Evolutionary conservation across 2,329 filamentous ascomycete genomes (phyloP), one percentile per base, ranked within the genome.

Genomic region (Plectosphaerella plurivora): DNA sequence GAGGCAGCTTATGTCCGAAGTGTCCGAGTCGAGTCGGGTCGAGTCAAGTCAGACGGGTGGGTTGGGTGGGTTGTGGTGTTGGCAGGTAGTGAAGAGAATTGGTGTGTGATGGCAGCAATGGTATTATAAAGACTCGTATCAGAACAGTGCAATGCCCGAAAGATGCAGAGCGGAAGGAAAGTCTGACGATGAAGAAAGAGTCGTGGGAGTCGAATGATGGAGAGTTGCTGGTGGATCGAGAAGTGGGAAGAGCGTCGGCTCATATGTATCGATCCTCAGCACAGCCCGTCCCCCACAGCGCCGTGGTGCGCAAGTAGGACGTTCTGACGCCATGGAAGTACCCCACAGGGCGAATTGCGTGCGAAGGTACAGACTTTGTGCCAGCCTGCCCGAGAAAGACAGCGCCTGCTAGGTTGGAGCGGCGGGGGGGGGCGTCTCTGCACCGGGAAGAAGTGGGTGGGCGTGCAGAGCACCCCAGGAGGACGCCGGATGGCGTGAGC

Each of bases 251-350:
- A 55, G 53, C 5, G 55, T 57, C 55, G 49, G 53, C 55, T 55
- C 55, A 57, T 57, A 55, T 57, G 55, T 57, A 57, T 57, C 51
- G 47, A 55, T 55, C 51, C 53, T 57, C 51, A 57, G 55, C 55
- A 57, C 53, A 55, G 55, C 55, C 51, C 51, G 51, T 48, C 33
- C 46, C 25, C 46, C 46, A 46, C 45, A 33, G 46, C 41, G 35
- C 47, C 20, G 22, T 41, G 37, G 36, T 41, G 47, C 33, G 35
- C 37, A 18, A 55, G 55, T 49, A 48, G 51, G 47, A 42, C 39
- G 20, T n/a, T n/a, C 39, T 42, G 39, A 42, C 39, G 39, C 39
- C 39, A 42, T 42, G 39, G 16, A 42, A 42, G 39, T 42, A 42
- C 15, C 39, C 39, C 39, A 42, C 39, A n/a, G 18, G 9, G 16